phyloP scores from a whole-genome alignment of 495 filamentous ascomycete genomes.

The Eremomyces bilateralis region DNA sequence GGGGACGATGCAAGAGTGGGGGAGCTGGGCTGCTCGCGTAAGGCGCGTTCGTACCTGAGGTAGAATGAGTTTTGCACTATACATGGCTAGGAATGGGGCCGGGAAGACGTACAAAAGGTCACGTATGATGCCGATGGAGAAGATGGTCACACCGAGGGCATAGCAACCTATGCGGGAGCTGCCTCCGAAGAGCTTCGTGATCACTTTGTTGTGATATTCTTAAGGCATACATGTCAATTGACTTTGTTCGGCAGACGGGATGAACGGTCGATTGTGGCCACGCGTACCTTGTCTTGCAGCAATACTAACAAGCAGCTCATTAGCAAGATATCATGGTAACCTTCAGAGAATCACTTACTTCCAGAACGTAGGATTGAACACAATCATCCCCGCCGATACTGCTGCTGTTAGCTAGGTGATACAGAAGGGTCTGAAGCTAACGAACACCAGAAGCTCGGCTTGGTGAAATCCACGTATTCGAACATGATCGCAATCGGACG shows the following conservation, averaged over 20 bases:
- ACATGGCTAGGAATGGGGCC: constrained; percentile 22
- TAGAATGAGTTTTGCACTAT: neutral
- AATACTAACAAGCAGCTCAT: constrained; percentile 24
- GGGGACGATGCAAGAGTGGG: constrained; percentile 33
- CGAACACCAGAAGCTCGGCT: constrained; percentile 41
- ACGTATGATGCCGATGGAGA: constrained; percentile 71
- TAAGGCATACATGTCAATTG: neutral
- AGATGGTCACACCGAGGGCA: constrained; percentile 68
- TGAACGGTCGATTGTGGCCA: too few relatives aligned
- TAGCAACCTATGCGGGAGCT: constrained; percentile 74
- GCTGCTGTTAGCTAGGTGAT: constrained; percentile 9
- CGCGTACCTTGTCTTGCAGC: constrained; percentile 42
- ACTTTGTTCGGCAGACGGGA: neutral
- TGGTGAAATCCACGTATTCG: constrained; percentile 32
- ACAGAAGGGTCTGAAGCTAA: neutral
- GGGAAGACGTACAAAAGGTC: constrained; percentile 40
- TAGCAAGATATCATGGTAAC: constrained; percentile 1
- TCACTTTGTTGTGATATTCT: constrained; percentile 81
- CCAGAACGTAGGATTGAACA: constrained; percentile 64
- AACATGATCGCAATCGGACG: constrained; percentile 2
- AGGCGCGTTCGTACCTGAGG: constrained; percentile 41
- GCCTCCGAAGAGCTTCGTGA: constrained; percentile 71
- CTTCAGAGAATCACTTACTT: constrained; percentile 30
- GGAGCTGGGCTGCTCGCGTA: constrained; percentile 56
- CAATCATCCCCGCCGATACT: constrained; percentile 47